Conservation (phyloP, 495 filamentous ascomycete genomes). For the Neurospora sp. region DNA sequence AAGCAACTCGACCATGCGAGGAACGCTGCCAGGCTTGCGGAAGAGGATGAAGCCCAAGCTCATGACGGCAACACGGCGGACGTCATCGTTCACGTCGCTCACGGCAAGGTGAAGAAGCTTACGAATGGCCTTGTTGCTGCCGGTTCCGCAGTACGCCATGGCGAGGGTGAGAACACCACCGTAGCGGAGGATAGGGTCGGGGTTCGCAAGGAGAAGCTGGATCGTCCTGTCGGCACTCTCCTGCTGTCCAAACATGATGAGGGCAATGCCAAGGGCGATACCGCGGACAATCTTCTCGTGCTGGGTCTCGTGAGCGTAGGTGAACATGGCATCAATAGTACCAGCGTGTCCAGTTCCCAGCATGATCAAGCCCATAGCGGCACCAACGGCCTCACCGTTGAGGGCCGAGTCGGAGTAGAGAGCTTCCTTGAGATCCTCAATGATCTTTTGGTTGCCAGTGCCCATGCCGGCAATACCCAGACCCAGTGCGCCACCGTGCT, state of each 20-base stretch:
- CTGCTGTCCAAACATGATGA: constrained; percentile 96
- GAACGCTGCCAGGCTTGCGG: constrained; percentile 92
- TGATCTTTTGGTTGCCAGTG: constrained; percentile 80
- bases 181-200: constrained; percentile 87
- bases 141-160: constrained; percentile 90
- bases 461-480: constrained; percentile 98
- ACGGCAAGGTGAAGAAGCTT: constrained; percentile 96
- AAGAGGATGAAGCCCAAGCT: constrained; percentile 97
- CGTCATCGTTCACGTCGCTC: constrained; percentile 97
- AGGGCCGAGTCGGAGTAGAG: constrained; percentile 89
- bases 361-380: constrained; percentile 96
- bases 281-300: constrained; percentile 99
- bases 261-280: constrained; percentile 87
- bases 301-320: constrained; percentile 93
- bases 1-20: constrained; percentile 97
- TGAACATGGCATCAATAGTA: constrained; percentile 88
- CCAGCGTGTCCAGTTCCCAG: constrained; percentile 86
- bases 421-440: constrained; percentile 77
- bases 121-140: constrained; percentile 97
- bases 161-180: constrained; percentile 99
- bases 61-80: constrained; percentile 94
- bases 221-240: constrained; percentile 92
- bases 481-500: constrained; percentile 91
- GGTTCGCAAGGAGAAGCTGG: constrained; percentile 83
- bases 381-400: constrained; percentile 91